Conservation (phyloP, 768 basidiomycete species). For the Pluteus cervinus region DNA sequence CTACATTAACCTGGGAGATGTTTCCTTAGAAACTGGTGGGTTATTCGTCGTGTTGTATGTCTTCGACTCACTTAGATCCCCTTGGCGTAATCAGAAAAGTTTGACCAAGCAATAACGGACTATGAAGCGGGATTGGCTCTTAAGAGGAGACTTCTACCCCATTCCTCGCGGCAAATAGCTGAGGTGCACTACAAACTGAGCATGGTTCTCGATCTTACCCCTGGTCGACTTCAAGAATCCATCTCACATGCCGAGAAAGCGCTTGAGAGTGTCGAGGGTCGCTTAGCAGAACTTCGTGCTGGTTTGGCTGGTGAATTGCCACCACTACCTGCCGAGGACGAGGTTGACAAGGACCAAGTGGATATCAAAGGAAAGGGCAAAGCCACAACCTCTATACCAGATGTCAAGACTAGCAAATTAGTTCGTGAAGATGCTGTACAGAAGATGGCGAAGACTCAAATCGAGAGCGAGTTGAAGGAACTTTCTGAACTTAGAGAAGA, state of each 20-base stretch:
- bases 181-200: conserved; percentile 93
- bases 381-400: too few relatives aligned
- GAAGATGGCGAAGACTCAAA: conserved; percentile 67
- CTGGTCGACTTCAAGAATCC: conserved; percentile 77
- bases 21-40: conserved; percentile 94
- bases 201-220: conserved; percentile 87
- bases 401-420: too few relatives aligned
- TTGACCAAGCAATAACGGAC: conserved; percentile 88
- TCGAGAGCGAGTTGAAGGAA: conserved; percentile 77
- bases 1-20: conserved; percentile 87
- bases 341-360: too few relatives aligned
- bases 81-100: conserved; percentile 64
- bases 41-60: conserved; percentile 1
- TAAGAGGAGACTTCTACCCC: conserved; percentile 68
- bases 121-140: conserved; percentile 73
- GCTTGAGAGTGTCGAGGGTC: conserved; percentile 66
- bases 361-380: conserved; percentile 72
- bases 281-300: conserved; percentile 55
- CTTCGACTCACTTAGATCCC: conserved; percentile 3
- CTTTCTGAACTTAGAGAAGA: conserved; percentile 72
- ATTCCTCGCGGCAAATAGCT: conserved; percentile 90
- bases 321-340: conserved; percentile 21
- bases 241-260: conserved; percentile 79
- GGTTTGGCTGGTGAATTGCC: conserved; percentile 34
- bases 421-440: conserved; percentile 49